Evolutionary conservation across 768 basidiomycete genomes (phyloP).

Genomic region (Tephrocybe sp.): DNA sequence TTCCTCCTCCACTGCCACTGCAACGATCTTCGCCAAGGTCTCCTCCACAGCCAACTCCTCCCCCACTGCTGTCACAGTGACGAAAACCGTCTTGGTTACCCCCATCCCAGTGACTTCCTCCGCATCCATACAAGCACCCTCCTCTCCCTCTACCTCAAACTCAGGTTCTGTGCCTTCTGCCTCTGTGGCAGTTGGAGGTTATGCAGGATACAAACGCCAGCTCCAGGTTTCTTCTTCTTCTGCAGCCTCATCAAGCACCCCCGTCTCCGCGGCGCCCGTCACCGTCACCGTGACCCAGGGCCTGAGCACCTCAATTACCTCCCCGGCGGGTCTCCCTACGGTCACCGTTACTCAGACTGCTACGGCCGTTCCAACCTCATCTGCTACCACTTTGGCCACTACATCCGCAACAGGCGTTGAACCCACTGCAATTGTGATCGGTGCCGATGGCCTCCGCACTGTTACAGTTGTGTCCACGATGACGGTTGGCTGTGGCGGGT

Average conservation of each 20-base stretch:
- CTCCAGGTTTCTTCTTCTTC: conserved; percentile 8
- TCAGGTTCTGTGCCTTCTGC: neutral
- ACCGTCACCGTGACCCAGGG: conserved; percentile 10
- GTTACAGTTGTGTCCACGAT: conserved; percentile 29
- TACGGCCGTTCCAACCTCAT: neutral
- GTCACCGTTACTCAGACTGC: conserved; percentile 5
- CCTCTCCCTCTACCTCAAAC: neutral
- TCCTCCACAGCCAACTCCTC: conserved; percentile 7
- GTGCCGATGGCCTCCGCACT: conserved; percentile 33
- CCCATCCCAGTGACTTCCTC: conserved; percentile 15
- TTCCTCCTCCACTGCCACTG: conserved; percentile 9
- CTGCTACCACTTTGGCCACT: neutral
- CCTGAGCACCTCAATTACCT: conserved; percentile 3
- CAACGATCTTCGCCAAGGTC: neutral
- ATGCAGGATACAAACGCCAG: conserved; percentile 20
- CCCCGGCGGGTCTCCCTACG: conserved; percentile 12
- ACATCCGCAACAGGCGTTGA: conserved; percentile 5
- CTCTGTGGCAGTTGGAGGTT: conserved; percentile 8
- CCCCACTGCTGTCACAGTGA: neutral
- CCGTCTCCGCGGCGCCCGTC: conserved; percentile 11
- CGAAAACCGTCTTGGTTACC: conserved; percentile 6
- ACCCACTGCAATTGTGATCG: conserved; percentile 23
- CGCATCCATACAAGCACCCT: too few species aligned
- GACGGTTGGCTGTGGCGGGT: conserved; percentile 23
- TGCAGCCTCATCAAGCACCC: conserved; percentile 5